Conservation (phyloP, 2,329 filamentous ascomycete genomes). For the Thielaviopsis euricoi region DNA sequence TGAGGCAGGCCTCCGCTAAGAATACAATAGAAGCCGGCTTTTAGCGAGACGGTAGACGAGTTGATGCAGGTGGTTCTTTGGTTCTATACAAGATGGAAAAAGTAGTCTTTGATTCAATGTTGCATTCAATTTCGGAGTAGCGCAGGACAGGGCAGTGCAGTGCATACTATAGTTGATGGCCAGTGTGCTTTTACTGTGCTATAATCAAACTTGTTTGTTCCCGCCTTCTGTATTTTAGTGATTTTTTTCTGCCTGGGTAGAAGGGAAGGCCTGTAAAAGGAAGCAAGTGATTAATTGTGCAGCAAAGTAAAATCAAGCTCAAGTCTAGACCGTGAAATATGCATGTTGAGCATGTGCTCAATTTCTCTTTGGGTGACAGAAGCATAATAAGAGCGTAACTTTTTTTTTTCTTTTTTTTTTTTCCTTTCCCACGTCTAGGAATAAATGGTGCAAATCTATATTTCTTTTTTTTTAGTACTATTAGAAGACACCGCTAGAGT, state of each 20-base stretch:
- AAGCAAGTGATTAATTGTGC: too few relatives aligned
- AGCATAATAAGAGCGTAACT: too few relatives aligned
- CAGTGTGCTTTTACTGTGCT: not conserved
- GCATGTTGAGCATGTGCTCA: too few relatives aligned
- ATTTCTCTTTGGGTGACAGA: too few relatives aligned
- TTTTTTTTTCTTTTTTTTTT: too few relatives aligned
- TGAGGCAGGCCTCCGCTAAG: not conserved
- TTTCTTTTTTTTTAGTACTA: too few relatives aligned
- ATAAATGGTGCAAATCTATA: too few relatives aligned
- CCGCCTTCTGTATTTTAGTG: not conserved
- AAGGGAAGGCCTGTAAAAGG: not conserved
- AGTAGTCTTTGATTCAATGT: not conserved
- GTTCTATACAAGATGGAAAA: not conserved
- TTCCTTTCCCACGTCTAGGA: too few relatives aligned
- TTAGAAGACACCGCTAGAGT: too few relatives aligned
- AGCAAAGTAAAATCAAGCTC: too few relatives aligned
- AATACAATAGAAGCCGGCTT: not conserved
- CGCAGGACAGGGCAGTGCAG: not conserved
- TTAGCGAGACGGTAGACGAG: not conserved
- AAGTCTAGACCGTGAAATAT: too few relatives aligned
- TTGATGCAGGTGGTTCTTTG: too few relatives aligned
- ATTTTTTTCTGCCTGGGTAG: not conserved
- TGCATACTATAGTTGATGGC: not conserved
- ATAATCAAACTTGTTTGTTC: not conserved
- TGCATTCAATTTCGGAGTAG: not conserved